phyloP scores from a whole-genome alignment of 2,329 filamentous ascomycete species.

The Diaporthe aspalathi region DNA sequence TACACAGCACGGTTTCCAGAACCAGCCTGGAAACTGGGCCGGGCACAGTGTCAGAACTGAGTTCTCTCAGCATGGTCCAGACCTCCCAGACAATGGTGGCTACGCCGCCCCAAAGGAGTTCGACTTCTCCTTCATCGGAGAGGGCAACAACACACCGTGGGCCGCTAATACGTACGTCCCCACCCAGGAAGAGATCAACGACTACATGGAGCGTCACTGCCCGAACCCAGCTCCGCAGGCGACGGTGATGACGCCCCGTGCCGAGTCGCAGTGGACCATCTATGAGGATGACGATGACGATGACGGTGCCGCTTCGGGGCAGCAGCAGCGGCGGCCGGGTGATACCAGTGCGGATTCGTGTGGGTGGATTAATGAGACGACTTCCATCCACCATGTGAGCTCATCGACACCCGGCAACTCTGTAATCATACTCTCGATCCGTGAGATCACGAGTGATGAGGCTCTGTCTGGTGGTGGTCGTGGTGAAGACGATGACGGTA shows the following conservation, averaged over 20 bases:
- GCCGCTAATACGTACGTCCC: slow-evolving; percentile 20
- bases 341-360: not conserved
- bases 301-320: too few relatives aligned
- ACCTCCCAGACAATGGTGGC: not conserved
- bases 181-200: slow-evolving; percentile 9
- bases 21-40: not conserved
- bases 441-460: slow-evolving; percentile 34
- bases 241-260: not conserved
- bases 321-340: not conserved
- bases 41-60: not conserved
- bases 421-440: slow-evolving; percentile 36
- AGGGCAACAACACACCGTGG: slow-evolving; percentile 2
- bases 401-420: slow-evolving; percentile 11
- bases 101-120: slow-evolving; percentile 11
- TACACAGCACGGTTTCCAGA: not conserved
- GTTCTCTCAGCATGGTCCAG: not conserved
- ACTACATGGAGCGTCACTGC: not conserved
- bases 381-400: slow-evolving; percentile 32
- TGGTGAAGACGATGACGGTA: slow-evolving; percentile 24
- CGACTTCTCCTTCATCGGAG: slow-evolving; percentile 31
- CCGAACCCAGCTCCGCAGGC: not conserved
- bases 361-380: slow-evolving; percentile 32
- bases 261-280: slow-evolving; percentile 29
- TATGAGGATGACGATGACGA: slow-evolving; percentile 35
- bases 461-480: not conserved